phyloP scores from a whole-genome alignment of 1,284 basidiomycete genomes.

The Malassezia sp. region DNA sequence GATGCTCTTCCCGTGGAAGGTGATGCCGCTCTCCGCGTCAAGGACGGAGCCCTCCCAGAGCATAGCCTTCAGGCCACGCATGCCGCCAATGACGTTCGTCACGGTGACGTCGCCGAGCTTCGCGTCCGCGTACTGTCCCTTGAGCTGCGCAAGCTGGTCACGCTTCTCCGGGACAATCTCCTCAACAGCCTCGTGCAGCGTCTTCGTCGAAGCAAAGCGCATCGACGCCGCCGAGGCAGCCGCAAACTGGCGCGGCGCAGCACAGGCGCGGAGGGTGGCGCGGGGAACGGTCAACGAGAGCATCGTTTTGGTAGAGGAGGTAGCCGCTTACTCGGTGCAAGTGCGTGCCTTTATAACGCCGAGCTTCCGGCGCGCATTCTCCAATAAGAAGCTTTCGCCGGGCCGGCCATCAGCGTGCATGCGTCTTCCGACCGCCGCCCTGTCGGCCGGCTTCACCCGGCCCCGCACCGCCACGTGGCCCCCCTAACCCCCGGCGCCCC shows the following conservation, averaged over 20 bases:
- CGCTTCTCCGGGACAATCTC: constrained; percentile 45
- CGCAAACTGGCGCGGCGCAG: constrained; percentile 39
- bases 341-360: no score
- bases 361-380: no score
- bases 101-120: constrained; percentile 43
- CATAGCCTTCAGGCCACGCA: constrained; percentile 47
- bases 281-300: constrained; percentile 41
- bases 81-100: constrained; percentile 43
- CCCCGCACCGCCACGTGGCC: no score
- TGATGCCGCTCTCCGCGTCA: constrained; percentile 44
- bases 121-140: constrained; percentile 37
- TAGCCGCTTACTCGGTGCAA: no score
- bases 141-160: constrained; percentile 44
- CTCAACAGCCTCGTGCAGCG: constrained; percentile 41
- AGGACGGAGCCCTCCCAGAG: constrained; percentile 47
- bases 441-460: no score
- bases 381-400: no score
- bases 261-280: constrained; percentile 33
- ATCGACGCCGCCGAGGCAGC: constrained; percentile 28
- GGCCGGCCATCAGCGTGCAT: no score
- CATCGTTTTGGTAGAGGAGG: constrained; percentile 20
- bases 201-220: constrained; percentile 42
- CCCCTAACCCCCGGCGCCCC: no score
- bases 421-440: no score
- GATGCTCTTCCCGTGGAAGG: constrained; percentile 46